Conservation (phyloP, 768 basidiomycete species). For the Rhodosporidiobolus sp. region DNA sequence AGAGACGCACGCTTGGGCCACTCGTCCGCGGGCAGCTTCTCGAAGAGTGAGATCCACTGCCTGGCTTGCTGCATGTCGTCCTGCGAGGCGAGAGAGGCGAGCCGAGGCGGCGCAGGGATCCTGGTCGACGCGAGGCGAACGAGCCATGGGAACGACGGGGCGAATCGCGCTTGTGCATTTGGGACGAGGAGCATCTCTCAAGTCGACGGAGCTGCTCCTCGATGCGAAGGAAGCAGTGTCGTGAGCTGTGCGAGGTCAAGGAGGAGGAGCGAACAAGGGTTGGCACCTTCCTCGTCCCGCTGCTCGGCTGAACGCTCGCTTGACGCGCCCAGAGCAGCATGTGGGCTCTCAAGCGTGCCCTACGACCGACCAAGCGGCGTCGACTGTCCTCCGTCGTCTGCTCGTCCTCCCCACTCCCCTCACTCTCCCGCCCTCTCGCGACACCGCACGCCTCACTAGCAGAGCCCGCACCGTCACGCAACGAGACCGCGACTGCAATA, state of each 20-base stretch:
- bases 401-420: background rate
- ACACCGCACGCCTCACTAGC: background rate
- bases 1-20: constrained; percentile 25
- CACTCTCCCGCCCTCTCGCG: background rate
- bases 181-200: too few relatives aligned
- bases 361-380: background rate
- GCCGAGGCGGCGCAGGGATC: background rate
- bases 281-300: background rate
- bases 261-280: background rate
- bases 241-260: background rate
- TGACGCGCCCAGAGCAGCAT: background rate
- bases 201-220: background rate
- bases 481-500: background rate
- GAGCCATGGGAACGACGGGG: background rate
- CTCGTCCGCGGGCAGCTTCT: background rate
- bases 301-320: background rate
- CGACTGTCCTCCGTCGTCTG: background rate
- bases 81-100: constrained; percentile 8
- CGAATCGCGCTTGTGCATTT: background rate
- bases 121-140: background rate
- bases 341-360: background rate
- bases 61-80: constrained; percentile 24
- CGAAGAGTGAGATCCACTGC: constrained; percentile 14
- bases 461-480: background rate
- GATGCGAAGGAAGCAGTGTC: too few relatives aligned